phyloP scores from a whole-genome alignment of 768 basidiomycete species.

The Gloeopeniophorella convolvens region DNA sequence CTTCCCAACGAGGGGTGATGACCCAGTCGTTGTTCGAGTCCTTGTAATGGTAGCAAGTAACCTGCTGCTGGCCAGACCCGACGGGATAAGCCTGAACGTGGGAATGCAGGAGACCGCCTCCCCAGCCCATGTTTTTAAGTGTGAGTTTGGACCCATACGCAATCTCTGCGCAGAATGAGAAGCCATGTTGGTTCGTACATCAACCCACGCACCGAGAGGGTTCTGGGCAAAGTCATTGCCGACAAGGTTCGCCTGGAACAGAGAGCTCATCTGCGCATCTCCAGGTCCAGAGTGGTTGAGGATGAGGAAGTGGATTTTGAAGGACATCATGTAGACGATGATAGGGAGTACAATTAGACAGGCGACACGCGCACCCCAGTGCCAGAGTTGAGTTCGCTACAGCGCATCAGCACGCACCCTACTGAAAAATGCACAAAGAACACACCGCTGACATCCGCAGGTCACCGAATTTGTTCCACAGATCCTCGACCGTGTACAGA shows the following conservation, averaged over 20 bases:
- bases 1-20: constrained; percentile 77
- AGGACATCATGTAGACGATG: constrained; percentile 86
- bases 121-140: constrained; percentile 96
- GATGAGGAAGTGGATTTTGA: constrained; percentile 95
- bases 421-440: constrained; percentile 9
- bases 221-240: constrained; percentile 93
- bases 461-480: constrained; percentile 98
- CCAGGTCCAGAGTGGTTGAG: constrained; percentile 93
- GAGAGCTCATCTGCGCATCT: constrained; percentile 96
- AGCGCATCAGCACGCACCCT: constrained; percentile 3
- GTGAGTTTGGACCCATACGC: constrained; percentile 89
- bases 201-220: constrained; percentile 59
- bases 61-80: constrained; percentile 91
- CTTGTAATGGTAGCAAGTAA: constrained; percentile 99
- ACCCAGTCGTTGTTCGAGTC: constrained; percentile 95
- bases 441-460: constrained; percentile 83
- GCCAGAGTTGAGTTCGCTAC: constrained; percentile 80
- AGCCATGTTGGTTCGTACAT: background rate
- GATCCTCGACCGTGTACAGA: constrained; percentile 92
- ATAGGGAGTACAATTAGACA: constrained; percentile 89
- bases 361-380: constrained; percentile 82
- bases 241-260: constrained; percentile 93
- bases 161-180: constrained; percentile 46
- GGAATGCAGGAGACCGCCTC: constrained; percentile 93
- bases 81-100: constrained; percentile 93